Evolutionary conservation across 2,329 filamentous ascomycete species (phyloP), one percentile per base, ranked within the genome.

Genomic region (Fonsecaea erecta): DNA sequence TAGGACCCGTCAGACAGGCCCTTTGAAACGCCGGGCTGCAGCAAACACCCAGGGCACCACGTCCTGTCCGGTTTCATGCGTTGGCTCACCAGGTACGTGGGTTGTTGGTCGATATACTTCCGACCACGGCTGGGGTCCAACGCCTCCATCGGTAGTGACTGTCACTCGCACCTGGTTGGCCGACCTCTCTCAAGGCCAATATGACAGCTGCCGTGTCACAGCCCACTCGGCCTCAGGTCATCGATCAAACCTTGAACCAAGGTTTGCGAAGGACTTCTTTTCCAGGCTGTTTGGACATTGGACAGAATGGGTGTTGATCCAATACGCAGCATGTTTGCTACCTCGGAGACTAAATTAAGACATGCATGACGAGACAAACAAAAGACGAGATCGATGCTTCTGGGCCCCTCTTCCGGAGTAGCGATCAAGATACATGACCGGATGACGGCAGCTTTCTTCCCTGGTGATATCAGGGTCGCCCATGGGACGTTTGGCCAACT

Each of bases 141-240:
- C 14, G 46, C n/a, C n/a, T 14, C 32, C 28, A 3, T 30, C 14
- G 18, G 35, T 30, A n/a, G 34, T 52, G 26, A 34, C 34, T 21
- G 63, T 48, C 60, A 32, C 28, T 43, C 26, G 8, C 55, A n/a
- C 32, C 56, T 35, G 58, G 55, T 53, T 60, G 51, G 62, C 21
- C 40, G 48, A 62, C 62, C 37, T 35, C 51, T 48, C 32, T 60
- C 62, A 63, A 65, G 62, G 62, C 52, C 65, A 70, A 70, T 68
- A 70, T 70, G 68, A 70, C 68, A 70, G 68, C 68, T 70, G 68
- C 64, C 35, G 68, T 69, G 62, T 56, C 7, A 69, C 67, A 56
- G 46, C 46, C 37, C 28, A 18, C 46, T 52, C 46, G 18, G 18
- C 24, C 35, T 60, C 57, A 34, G 52, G 35, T 16, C 30, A 24